Percentiles rank a stretch among this genome's conserved stretches.
Conservation (phyloP, 306 rosid species). For the Hylodesmum podocarpum region DNA sequence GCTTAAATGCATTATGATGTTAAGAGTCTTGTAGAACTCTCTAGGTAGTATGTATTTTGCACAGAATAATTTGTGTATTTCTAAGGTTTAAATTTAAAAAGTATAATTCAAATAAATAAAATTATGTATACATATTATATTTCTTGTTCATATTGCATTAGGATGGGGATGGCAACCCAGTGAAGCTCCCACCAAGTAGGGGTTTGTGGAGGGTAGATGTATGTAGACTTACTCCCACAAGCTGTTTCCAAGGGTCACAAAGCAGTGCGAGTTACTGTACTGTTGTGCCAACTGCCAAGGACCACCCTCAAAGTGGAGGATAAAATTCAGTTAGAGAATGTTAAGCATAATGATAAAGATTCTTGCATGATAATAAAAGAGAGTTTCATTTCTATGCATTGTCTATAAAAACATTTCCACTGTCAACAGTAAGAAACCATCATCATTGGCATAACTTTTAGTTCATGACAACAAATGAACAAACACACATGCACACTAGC, state of each 20-base stretch:
- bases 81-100: neutral
- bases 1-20: neutral
- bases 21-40: neutral
- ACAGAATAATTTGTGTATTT: neutral
- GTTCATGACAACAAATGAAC: neutral
- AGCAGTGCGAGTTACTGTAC: neutral
- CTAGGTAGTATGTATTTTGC: neutral
- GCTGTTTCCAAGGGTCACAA: neutral
- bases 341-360: neutral
- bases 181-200: neutral
- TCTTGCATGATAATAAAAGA: neutral
- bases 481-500: neutral
- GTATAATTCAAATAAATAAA: neutral
- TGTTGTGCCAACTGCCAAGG: neutral
- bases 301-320: neutral
- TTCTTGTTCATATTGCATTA: neutral
- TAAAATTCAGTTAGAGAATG: neutral
- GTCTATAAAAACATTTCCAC: too few species aligned
- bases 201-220: neutral
- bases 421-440: too few species aligned
- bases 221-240: neutral
- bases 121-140: neutral
- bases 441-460: too few species aligned
- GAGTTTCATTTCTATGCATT: neutral
- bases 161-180: neutral